Evolutionary conservation across 2,329 filamentous ascomycete genomes (phyloP), one percentile per base, ranked within the genome.

Genomic region (Fusarium phyllophilum): DNA sequence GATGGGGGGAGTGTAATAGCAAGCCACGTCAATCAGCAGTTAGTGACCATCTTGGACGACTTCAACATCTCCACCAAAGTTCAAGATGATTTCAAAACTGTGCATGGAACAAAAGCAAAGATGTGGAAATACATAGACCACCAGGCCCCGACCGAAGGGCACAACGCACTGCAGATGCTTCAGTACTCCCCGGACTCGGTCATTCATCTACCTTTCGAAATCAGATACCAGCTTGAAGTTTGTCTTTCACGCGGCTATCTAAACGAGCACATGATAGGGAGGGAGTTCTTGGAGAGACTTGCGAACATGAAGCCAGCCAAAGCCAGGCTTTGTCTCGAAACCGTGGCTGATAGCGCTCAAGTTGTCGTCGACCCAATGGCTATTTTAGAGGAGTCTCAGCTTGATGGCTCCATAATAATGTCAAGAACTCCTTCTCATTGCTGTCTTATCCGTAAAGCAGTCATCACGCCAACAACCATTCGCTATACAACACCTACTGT

Each of bases 171-270:
- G 8, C 76, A 80, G 33, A 76, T 81, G 8, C 71, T 83, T 10
- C 73, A 74, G 17, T 67, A 74, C 17, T 70, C 68, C 18, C 61
- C 63, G 2, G 48, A 66, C 12, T 56, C 62, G 10, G 57, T 69
- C n/a, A 59, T 81, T 17, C 77, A 81, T 36, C 85, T 96, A 8
- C 84, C 89, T 0, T 98, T 95, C 70, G 84, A 90, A 2, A 89
- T 97, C 3, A 89, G 94, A 22, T 99, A 98, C 79, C 95, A 97
- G 80, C 88, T 99, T 0, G 96, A 99, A 81, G 95, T 94, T 0
- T 98, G 96, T 79, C 87, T 98, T n/a, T 97, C 95, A 1, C 89
- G 92, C 34, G 91, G 91, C 1, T 86, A 90, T 31, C 83, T 99
- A 18, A 92, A 92, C 60, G 96, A 98, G 80, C 89, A 94, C 79